Evolutionary conservation across 768 basidiomycete species (phyloP).

Genomic region (Cyathus striatus): DNA sequence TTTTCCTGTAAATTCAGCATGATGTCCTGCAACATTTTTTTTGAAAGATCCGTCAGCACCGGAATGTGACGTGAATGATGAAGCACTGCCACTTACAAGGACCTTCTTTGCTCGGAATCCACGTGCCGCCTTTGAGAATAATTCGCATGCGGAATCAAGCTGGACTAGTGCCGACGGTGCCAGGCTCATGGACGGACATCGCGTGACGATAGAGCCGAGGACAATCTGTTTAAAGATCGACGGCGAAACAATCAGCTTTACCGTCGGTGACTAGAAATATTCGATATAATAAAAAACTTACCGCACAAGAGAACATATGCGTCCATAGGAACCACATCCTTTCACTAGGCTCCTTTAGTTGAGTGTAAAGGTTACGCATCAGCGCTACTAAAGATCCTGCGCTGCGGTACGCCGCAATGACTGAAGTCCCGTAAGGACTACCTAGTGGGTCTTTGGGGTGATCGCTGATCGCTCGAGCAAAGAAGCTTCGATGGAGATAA

Average conservation of each 20-base stretch:
- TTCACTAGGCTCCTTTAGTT: constrained; percentile 58
- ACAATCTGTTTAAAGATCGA: constrained; percentile 42
- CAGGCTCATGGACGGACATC: constrained; percentile 75
- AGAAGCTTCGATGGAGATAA: constrained; percentile 70
- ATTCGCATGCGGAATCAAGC: constrained; percentile 69
- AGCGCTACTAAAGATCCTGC: constrained; percentile 67
- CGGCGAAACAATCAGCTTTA: not conserved
- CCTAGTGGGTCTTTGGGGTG: constrained; percentile 71
- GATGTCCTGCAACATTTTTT: too few relatives aligned
- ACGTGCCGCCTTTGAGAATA: constrained; percentile 64
- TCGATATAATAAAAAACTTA: constrained; percentile 24
- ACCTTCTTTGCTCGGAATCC: constrained; percentile 64
- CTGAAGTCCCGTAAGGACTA: constrained; percentile 67
- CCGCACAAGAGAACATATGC: constrained; percentile 64
- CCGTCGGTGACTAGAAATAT: constrained; percentile 3
- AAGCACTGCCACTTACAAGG: constrained; percentile 36
- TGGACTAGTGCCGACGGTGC: constrained; percentile 72
- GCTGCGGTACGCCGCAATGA: constrained; percentile 70
- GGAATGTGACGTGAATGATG: not conserved
- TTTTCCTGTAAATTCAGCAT: constrained; percentile 62
- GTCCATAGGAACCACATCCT: constrained; percentile 63
- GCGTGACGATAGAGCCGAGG: constrained; percentile 69
- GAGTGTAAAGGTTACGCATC: constrained; percentile 63
- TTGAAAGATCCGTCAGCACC: constrained; percentile 1
- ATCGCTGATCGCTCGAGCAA: constrained; percentile 67